Evolutionary conservation across 2,329 filamentous ascomycete genomes (phyloP), one percentile per base, ranked within the genome.

Genomic region (Sclerotinia minor): DNA sequence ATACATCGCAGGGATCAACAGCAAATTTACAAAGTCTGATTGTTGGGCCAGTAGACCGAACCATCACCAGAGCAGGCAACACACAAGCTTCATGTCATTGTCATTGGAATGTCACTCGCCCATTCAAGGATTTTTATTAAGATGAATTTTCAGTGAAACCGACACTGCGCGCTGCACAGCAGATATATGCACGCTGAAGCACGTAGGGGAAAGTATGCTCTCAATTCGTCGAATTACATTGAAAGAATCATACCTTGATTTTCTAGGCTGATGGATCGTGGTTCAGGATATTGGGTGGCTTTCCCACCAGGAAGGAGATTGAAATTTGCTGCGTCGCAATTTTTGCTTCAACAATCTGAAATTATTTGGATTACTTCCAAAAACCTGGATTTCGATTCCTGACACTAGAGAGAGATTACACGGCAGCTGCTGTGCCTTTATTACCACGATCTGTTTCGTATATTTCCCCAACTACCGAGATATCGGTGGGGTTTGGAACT

Each of bases 391-490:
- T 44, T 45, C 19, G 7, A 54, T 19, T 57, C 5, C 57, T 55
- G 13, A 54, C 19, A 65, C 29, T 61, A 15, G 17, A 38, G 21
- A 21, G 6, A 41, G 26, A 47, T 47, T 35, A 57, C 63, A 65
- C 49, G 7, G 38, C 63, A 26, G 50, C 63, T 65, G 63, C 24
- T 19, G 63, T 65, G 63, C 8, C 17, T 54, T 45, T 17, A 19
- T 24, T 44, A 24, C 26, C 24, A 61, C 50, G 50, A 65, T 57
- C 26, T 2, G 17, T 24, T 24, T 57, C 13, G 57, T 35, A 54
- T 24, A 45, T 65, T n/a, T 8, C 11, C 32, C 29, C 59, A 55
- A 24, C 35, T 55, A 65, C 63, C 63, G 35, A 55, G 26, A 55
- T 44, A 32, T 44, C 41, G 63, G 50, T 65, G 35, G 24, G 55